Conservation (phyloP, 2,329 filamentous ascomycete genomes). For the Intubia oerlemansii region DNA sequence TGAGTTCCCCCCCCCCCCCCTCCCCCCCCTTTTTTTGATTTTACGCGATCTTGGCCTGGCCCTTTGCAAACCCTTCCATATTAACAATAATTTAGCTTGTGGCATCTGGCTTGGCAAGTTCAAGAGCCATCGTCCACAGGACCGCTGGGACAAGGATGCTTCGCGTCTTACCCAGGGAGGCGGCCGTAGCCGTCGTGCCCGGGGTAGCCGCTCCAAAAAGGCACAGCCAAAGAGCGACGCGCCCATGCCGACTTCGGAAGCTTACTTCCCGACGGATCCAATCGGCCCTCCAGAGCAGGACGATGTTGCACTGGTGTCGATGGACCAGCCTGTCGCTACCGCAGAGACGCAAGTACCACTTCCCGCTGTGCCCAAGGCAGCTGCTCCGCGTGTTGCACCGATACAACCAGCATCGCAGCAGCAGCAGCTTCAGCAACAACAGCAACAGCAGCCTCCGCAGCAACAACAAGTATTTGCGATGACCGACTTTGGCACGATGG, state of each 20-base stretch:
- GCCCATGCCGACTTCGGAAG: conserved; percentile 29
- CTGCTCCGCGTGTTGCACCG: neutral
- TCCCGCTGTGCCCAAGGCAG: neutral
- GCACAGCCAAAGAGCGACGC: conserved; percentile 24
- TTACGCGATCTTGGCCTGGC: too few species aligned
- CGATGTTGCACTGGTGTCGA: too few species aligned
- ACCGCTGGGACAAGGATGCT: conserved; percentile 57
- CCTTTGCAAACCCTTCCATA: too few species aligned
- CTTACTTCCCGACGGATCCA: conserved; percentile 31
- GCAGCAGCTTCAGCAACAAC: too few species aligned
- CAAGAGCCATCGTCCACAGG: conserved; percentile 59
- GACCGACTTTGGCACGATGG: too few species aligned
- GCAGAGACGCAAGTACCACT: neutral
- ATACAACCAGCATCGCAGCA: too few species aligned
- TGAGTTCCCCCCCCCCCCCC: too few species aligned
- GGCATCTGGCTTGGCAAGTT: conserved; percentile 89
- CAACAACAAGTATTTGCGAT: too few species aligned
- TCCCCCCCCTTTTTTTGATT: too few species aligned
- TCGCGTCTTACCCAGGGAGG: conserved; percentile 28
- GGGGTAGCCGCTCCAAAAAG: conserved; percentile 24
- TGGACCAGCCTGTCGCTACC: conserved; percentile 1
- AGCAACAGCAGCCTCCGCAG: too few species aligned
- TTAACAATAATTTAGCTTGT: conserved; percentile 34
- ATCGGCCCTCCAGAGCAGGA: conserved; percentile 21
- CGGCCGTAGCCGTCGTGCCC: too few species aligned